These are phyloP conservation scores for Myriosclerotinia duriaeana DNA, from an alignment of 2,329 filamentous ascomycete genomes.

Conservation along the genomic window DNA sequence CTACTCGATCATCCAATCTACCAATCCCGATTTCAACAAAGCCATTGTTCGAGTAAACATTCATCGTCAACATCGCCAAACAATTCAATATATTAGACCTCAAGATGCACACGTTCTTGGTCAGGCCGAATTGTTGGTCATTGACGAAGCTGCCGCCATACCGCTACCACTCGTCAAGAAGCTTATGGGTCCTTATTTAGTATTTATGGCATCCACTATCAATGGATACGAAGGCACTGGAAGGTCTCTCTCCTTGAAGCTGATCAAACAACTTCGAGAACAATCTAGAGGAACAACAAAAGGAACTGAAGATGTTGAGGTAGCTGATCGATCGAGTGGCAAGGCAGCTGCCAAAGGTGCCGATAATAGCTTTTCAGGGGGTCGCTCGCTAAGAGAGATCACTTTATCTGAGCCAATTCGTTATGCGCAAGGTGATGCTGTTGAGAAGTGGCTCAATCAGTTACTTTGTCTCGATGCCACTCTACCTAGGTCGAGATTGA, in stretches of 20 bases:
- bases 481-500: slow-evolving; percentile 62
- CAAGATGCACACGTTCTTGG: slow-evolving; percentile 94
- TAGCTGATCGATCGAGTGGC: slow-evolving; percentile 78
- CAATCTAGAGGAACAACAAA: slow-evolving; percentile 71
- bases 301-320: slow-evolving; percentile 58
- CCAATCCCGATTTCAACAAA: slow-evolving; percentile 98
- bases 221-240: slow-evolving; percentile 98
- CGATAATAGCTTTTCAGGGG: slow-evolving; percentile 58
- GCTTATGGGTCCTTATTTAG: slow-evolving; percentile 92
- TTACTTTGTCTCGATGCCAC: slow-evolving; percentile 93
- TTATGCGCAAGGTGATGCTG: slow-evolving; percentile 84
- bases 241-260: slow-evolving; percentile 87
- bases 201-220: slow-evolving; percentile 99
- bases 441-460: slow-evolving; percentile 95
- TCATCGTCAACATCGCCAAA: slow-evolving; percentile 90
- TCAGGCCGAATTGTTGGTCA: slow-evolving; percentile 91
- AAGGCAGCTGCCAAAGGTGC: slow-evolving; percentile 61
- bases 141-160: slow-evolving; percentile 96
- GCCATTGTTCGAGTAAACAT: slow-evolving; percentile 97
- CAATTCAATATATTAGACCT: slow-evolving; percentile 96
- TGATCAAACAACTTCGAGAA: slow-evolving; percentile 95
- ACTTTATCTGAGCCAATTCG: slow-evolving; percentile 91
- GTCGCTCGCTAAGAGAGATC: slow-evolving; percentile 83
- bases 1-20: slow-evolving; percentile 97
- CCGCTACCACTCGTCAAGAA: slow-evolving; percentile 89